Conservation (phyloP, 768 basidiomycete genomes). For the Clathrus columnatus region DNA sequence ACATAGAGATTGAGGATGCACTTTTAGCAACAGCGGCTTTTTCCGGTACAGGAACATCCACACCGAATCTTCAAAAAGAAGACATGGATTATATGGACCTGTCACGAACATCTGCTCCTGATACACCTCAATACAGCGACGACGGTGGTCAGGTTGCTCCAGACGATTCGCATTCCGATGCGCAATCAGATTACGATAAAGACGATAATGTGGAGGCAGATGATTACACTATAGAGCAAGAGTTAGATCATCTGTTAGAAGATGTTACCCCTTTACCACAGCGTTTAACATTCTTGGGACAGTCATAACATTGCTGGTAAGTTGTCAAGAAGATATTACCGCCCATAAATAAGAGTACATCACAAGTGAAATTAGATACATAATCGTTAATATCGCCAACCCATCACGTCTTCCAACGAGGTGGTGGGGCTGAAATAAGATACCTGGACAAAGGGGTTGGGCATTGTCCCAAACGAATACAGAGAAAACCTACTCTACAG, state of each 20-base stretch:
- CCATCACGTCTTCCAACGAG: constrained; percentile 23
- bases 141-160: background rate
- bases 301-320: too few relatives aligned
- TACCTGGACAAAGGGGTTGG: constrained; percentile 28
- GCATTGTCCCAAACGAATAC: background rate
- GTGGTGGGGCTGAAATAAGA: constrained; percentile 33
- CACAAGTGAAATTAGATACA: too few relatives aligned
- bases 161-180: constrained; percentile 1
- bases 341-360: too few relatives aligned
- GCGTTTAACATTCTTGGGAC: background rate
- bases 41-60: background rate
- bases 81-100: background rate
- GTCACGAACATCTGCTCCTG: background rate
- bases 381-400: background rate
- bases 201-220: background rate
- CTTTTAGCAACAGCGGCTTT: background rate
- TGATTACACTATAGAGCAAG: background rate
- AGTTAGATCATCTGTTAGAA: background rate
- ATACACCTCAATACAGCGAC: constrained; percentile 2
- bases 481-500: constrained; percentile 51
- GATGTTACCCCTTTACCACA: background rate
- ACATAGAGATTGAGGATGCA: constrained; percentile 2
- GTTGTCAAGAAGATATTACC: too few relatives aligned
- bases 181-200: background rate
- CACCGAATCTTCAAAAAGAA: background rate